Percentiles rank a stretch among this genome's conserved stretches.
Evolutionary conservation across 495 filamentous ascomycete species (phyloP).

Genomic region (Neurospora sp.): DNA sequence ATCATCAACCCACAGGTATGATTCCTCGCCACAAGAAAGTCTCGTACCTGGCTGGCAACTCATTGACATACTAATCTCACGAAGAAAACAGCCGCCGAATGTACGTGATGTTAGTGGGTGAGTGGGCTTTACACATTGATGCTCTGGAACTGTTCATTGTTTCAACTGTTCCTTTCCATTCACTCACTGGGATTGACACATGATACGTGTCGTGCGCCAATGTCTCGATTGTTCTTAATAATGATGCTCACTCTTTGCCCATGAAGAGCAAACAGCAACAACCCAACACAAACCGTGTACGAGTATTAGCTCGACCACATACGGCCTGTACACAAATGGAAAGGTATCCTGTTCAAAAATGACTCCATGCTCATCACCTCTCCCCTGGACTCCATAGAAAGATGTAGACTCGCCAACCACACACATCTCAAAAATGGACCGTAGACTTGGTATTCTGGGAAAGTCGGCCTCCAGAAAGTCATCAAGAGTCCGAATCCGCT

Average conservation of each 20-base stretch:
- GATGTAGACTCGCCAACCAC: background rate
- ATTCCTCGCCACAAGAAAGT: no score
- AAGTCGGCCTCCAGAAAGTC: background rate
- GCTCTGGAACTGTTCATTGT: background rate
- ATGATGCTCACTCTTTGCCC: background rate
- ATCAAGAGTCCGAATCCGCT: background rate
- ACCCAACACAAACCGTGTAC: background rate
- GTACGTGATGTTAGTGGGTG: background rate
- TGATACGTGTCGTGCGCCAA: no score
- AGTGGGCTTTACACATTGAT: no score
- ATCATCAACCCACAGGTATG: background rate
- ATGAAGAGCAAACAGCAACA: background rate
- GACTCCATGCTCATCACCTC: background rate
- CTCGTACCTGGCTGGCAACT: background rate
- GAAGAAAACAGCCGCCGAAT: background rate
- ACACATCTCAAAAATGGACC: background rate
- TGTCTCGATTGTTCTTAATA: background rate
- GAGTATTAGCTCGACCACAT: background rate
- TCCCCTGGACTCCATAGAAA: background rate
- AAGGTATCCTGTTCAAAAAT: background rate
- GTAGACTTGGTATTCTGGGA: background rate
- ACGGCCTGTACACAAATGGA: background rate
- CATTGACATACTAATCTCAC: background rate
- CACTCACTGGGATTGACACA: background rate
- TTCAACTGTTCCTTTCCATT: background rate